Base-by-base conservation (phyloP, 2,329 filamentous ascomycete species). In the Alternaria angustiovoidea region DNA sequence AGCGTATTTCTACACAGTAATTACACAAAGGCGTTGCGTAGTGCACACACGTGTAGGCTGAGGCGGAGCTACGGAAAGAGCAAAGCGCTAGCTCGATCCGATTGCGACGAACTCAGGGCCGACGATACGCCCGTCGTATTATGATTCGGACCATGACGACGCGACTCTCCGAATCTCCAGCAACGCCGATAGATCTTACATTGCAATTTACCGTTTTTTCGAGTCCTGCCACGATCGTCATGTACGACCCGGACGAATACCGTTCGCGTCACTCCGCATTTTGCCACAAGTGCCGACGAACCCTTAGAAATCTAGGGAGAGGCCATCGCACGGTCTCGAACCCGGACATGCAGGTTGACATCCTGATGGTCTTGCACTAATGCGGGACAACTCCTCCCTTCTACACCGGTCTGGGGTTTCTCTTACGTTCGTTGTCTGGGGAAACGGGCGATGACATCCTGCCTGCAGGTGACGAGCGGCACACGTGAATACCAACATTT, bases 11-110 rank as follows among this genome's bases (percentile, higher is more conserved):
- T 47, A 52, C 26, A 34, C 46, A 57, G 41, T 30, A 28, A 26
- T 26, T 26, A 22, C 26, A n/a, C 20, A 39, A 44, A 39, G 47
- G 41, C 53, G 53, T 51, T 57, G 57, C 46, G 58, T 42, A 49
- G 56, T 61, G 47, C 52, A 60, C 62, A 64, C 61, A 59, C 66
- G 66, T 69, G 55, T 54, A 58, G 39, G 42, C 56, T 47, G 66
- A 52, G 66, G 64, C 65, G 62, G 61, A 66, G 66, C 51, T 56
- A 42, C 46, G 52, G 51, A 60, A 47, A 38, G 18, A 38, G 39
- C 55, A 59, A 51, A 20, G 34, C 32, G 42, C 59, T 64, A 60
- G 55, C 57, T 63, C 39, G 54, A 57, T 61, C 47, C 54, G 56
- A 39, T 54, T 30, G 39, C 32, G 62, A 9, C 11, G 46, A 52